Evolutionary conservation across 208 protist genomes (phyloP).

Genomic region (Angomonas ambiguus): DNA sequence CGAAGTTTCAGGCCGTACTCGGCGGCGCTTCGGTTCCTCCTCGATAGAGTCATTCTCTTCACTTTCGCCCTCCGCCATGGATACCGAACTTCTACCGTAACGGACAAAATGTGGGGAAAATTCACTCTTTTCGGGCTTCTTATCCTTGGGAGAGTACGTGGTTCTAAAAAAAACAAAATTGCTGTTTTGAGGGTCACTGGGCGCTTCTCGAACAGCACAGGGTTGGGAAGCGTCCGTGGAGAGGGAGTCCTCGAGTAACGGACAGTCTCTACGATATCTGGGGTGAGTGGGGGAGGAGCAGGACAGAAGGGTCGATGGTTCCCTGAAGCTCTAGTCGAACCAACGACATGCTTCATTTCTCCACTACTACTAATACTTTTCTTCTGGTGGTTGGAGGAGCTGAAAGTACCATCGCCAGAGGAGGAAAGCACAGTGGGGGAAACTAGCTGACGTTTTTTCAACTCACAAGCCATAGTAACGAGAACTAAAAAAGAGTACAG

Average conservation of each 20-base stretch:
- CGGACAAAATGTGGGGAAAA: background rate
- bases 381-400: background rate
- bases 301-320: background rate
- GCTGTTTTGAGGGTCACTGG: background rate
- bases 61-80: background rate
- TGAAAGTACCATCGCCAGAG: background rate
- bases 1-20: background rate
- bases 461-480: background rate
- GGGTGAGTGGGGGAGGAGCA: background rate
- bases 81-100: background rate
- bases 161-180: conserved; percentile 8
- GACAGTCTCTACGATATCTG: background rate
- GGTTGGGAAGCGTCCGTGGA: background rate
- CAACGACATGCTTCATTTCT: background rate
- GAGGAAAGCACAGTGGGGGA: background rate
- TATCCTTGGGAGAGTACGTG: background rate
- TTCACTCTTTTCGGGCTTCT: background rate
- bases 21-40: background rate
- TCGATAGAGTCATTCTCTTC: background rate
- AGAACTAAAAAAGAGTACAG: background rate
- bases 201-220: background rate
- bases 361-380: conserved; percentile 1
- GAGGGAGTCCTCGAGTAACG: background rate
- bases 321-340: background rate
- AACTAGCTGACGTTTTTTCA: background rate